Percentiles rank a stretch among this genome's conserved stretches.
These are phyloP conservation scores for Aspergillus sp. DNA, from an alignment of 2,329 filamentous ascomycete species.

Conservation along the genomic window DNA sequence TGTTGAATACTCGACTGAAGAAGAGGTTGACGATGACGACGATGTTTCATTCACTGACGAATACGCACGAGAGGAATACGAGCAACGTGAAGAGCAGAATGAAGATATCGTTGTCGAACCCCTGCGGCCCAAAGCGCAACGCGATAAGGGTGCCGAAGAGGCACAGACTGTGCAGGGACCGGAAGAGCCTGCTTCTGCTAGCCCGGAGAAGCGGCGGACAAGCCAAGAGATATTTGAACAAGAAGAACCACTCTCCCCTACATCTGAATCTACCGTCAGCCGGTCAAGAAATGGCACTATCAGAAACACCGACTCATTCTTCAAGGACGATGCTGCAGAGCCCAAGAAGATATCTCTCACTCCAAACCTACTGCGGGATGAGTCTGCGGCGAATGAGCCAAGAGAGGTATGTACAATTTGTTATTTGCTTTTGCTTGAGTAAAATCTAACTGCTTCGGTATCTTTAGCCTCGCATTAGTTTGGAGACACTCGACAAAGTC, in stretches of 20 bases:
- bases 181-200: constrained; percentile 29
- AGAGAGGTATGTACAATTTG: constrained; percentile 37
- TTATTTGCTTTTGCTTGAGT: neutral
- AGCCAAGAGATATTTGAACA: constrained; percentile 68
- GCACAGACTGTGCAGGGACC: constrained; percentile 23
- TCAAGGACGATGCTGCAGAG: constrained; percentile 91
- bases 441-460: constrained; percentile 22
- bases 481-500: constrained; percentile 74
- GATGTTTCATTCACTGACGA: constrained; percentile 47
- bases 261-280: constrained; percentile 34
- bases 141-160: constrained; percentile 32
- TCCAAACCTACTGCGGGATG: constrained; percentile 85
- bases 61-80: constrained; percentile 43
- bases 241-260: constrained; percentile 30
- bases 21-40: constrained; percentile 62
- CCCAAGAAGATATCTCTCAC: constrained; percentile 97
- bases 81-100: constrained; percentile 32
- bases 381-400: constrained; percentile 47
- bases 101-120: constrained; percentile 46
- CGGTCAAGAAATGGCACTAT: constrained; percentile 81
- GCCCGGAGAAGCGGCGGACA: constrained; percentile 45
- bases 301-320: constrained; percentile 93
- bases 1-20: constrained; percentile 78
- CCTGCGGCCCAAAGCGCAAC: constrained; percentile 43
- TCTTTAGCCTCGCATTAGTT: constrained; percentile 61